These are phyloP conservation scores for Stylonectria norvegica DNA, from an alignment of 2,329 filamentous ascomycete genomes.

Conservation along the genomic window DNA sequence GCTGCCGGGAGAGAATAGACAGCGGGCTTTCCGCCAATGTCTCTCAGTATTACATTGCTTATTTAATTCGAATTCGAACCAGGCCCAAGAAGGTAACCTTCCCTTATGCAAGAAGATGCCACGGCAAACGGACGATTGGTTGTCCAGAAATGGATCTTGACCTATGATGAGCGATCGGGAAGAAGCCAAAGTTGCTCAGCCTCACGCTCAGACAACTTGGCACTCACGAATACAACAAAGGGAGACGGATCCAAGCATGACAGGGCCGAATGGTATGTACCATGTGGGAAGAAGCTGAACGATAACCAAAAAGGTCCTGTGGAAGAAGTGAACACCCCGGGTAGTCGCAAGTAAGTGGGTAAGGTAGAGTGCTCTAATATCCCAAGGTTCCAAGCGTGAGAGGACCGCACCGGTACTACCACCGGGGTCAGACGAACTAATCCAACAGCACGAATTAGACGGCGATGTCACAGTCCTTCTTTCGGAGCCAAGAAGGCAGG, in stretches of 20 bases:
- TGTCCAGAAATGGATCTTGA: slow-evolving; percentile 2
- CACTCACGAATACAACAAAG: too few species aligned
- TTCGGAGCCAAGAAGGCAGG: too few species aligned
- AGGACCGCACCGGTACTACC: slow-evolving; percentile 8
- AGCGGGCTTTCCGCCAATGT: too few species aligned
- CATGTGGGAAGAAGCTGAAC: slow-evolving; percentile 5
- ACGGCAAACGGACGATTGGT: slow-evolving; percentile 10
- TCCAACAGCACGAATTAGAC: too few species aligned
- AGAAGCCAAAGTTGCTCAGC: slow-evolving; percentile 3
- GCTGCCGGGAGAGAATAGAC: too few species aligned
- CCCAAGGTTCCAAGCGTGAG: slow-evolving; percentile 1
- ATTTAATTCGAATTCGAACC: too few species aligned
- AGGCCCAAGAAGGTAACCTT: slow-evolving; percentile 2
- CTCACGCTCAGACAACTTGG: too few species aligned
- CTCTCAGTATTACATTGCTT: too few species aligned
- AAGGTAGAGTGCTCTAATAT: slow-evolving; percentile 6
- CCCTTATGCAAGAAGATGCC: slow-evolving; percentile 2
- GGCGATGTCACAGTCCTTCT: too few species aligned
- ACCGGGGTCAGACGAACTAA: too few species aligned
- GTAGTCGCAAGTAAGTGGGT: slow-evolving; percentile 12
- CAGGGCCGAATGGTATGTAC: slow-evolving; percentile 3
- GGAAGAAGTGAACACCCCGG: background rate
- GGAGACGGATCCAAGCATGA: too few species aligned
- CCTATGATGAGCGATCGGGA: slow-evolving; percentile 1
- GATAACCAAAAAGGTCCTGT: too few species aligned